These are phyloP conservation scores for Ascochyta koolunga DNA, from an alignment of 2,329 filamentous ascomycete species.

Conservation along the genomic window DNA sequence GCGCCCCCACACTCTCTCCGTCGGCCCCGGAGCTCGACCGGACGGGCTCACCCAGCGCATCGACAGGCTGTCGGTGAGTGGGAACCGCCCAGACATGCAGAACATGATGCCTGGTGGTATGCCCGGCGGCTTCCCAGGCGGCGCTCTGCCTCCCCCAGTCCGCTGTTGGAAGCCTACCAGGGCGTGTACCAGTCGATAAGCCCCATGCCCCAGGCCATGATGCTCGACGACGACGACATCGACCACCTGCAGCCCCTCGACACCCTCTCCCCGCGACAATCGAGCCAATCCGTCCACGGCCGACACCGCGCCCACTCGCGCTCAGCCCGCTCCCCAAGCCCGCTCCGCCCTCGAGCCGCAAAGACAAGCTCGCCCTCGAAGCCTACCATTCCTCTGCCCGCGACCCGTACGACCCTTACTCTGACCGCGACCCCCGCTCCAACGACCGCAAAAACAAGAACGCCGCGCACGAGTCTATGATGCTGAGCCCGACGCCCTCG, in stretches of 20 bases:
- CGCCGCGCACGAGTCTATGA: constrained; percentile 81
- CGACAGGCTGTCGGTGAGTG: constrained; percentile 56
- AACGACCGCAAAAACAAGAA: constrained; percentile 41
- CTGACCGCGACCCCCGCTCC: constrained; percentile 16
- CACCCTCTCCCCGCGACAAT: constrained; percentile 39
- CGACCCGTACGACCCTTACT: constrained; percentile 11
- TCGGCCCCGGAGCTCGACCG: constrained; percentile 32
- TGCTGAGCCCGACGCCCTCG: constrained; percentile 76
- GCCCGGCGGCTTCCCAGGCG: constrained; percentile 27
- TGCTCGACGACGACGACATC: constrained; percentile 60
- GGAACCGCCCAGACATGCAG: constrained; percentile 39
- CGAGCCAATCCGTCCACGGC: constrained; percentile 33
- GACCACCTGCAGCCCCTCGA: constrained; percentile 50
- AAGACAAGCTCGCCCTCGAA: constrained; percentile 43
- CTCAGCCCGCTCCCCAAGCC: constrained; percentile 42
- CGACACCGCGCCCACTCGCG: constrained; percentile 39
- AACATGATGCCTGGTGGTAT: constrained; percentile 43
- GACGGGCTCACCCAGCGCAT: constrained; percentile 50
- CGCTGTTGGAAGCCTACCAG: constrained; percentile 87
- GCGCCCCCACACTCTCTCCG: constrained; percentile 36
- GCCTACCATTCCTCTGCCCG: constrained; percentile 38
- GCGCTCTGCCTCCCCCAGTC: constrained; percentile 72
- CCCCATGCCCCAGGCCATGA: constrained; percentile 84
- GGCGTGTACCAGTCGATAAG: constrained; percentile 95
- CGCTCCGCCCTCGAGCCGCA: constrained; percentile 31